Conservation (phyloP, 1,284 basidiomycete genomes). For the Moesziomyces globuligerus region DNA sequence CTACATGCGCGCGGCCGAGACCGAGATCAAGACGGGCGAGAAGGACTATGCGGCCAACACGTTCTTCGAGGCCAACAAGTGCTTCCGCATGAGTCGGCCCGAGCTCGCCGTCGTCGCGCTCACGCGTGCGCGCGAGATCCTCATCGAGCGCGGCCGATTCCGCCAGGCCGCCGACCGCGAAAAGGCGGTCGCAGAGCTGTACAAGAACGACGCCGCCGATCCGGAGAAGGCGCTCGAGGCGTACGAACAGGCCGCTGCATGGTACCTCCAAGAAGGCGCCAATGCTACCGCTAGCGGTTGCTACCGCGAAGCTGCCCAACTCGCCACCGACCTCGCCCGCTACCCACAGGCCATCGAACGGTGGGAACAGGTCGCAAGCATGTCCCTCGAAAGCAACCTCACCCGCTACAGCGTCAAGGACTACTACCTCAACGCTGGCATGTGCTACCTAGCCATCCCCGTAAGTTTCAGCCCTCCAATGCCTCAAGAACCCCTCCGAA, state of each 20-base stretch:
- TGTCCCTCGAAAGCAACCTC: conserved; percentile 81
- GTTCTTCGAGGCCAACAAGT: conserved; percentile 66
- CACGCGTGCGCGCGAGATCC: conserved; percentile 82
- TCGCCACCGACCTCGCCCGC: conserved; percentile 88
- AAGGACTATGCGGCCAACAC: conserved; percentile 66
- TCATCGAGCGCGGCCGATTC: conserved; percentile 88
- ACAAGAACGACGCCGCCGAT: conserved; percentile 79
- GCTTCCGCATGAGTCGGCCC: conserved; percentile 62
- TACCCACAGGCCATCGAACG: conserved; percentile 85
- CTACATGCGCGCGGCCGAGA: conserved; percentile 63
- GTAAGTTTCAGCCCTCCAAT: conserved; percentile 72
- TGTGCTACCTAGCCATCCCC: conserved; percentile 89
- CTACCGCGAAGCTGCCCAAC: conserved; percentile 94
- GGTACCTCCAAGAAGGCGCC: conserved; percentile 97
- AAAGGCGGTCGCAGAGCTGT: conserved; percentile 86
- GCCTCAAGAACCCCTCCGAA: no score
- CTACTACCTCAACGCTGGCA: conserved; percentile 87
- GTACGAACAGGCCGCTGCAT: conserved; percentile 91
- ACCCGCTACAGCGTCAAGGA: conserved; percentile 99
- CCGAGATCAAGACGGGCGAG: conserved; percentile 62
- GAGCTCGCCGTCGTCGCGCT: conserved; percentile 85
- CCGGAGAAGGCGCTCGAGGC: conserved; percentile 85
- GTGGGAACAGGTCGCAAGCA: conserved; percentile 89
- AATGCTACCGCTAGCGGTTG: conserved; percentile 93
- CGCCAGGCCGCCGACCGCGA: conserved; percentile 96